Evolutionary conservation across 495 filamentous ascomycete genomes (phyloP).

Genomic region (Stereocaulon alpinum): DNA sequence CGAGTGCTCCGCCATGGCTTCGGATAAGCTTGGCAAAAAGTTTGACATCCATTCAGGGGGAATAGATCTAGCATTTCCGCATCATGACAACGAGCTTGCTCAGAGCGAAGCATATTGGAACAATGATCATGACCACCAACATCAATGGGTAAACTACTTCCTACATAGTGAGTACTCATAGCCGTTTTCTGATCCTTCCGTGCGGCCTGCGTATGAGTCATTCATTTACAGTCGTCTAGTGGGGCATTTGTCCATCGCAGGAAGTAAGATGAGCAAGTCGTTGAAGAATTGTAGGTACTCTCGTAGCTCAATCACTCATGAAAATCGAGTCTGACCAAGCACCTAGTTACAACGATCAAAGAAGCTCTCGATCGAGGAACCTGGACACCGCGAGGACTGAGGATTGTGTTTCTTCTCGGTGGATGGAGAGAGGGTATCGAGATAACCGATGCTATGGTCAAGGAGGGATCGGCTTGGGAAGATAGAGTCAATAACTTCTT

Average conservation of each 20-base stretch:
- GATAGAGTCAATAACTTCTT: constrained; percentile 84
- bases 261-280: constrained; percentile 71
- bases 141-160: constrained; percentile 94
- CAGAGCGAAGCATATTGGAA: constrained; percentile 85
- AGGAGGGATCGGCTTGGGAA: constrained; percentile 68
- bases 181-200: too few relatives aligned
- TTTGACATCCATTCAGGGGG: constrained; percentile 95
- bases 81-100: constrained; percentile 93
- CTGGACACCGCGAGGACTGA: constrained; percentile 70
- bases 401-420: constrained; percentile 81
- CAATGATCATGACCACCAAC: constrained; percentile 27
- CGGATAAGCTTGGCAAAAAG: constrained; percentile 63
- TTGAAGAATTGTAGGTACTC: constrained; percentile 2
- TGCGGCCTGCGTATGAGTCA: not conserved
- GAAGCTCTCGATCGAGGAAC: constrained; percentile 65
- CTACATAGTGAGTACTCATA: constrained; percentile 47
- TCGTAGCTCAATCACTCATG: not conserved
- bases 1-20: constrained; percentile 96
- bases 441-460: constrained; percentile 72
- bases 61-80: constrained; percentile 86
- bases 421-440: constrained; percentile 87
- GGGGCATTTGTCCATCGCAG: constrained; percentile 83
- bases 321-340: not conserved
- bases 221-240: constrained; percentile 24
- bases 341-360: constrained; percentile 66